Evolutionary conservation across 768 basidiomycete genomes (phyloP), one percentile per base, ranked within the genome.

Genomic region (Vishniacozyma victoriae): DNA sequence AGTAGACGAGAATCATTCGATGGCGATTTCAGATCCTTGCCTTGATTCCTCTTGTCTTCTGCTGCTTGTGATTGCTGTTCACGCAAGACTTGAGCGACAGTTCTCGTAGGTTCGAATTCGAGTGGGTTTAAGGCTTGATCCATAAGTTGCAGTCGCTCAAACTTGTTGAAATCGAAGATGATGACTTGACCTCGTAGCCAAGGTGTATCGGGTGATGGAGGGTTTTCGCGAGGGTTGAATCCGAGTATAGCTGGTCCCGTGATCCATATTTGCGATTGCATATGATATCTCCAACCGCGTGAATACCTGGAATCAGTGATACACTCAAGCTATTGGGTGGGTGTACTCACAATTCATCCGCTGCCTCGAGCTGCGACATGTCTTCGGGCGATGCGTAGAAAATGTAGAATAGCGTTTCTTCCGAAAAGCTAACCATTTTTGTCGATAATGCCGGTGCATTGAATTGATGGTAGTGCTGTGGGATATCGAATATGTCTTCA

Each of bases 321-420:
- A n/a, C n/a, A n/a, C n/a, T n/a, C n/a, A n/a, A n/a, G n/a, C n/a
- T n/a, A n/a, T n/a, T n/a, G n/a, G n/a, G n/a, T n/a, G n/a, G n/a
- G n/a, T n/a, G n/a, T 14, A 82, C 87, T 72, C 74, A 93, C 89
- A 97, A 76, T 76, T 96, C 92, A 39, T 89, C 90, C 14, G 92
- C 92, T 42, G 90, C 80, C 73, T 97, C 91, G 24, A 72, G 53
- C 72, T 97, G 92, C 46, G 93, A 76, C 33, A 85, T 83, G 75
- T 97, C 92, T 64, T 87, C 77, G 48, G 92, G 89, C 73, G 82
- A 84, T 48, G 88, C 83, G 75, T 96, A 97, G 78, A 97, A 97
- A 82, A 93, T 91, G 78, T 88, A 93, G 74, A 97, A 95, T 22
- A 97, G 75, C 14, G 92, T 95, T 74, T 97, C 92, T 71, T 96